phyloP scores from a whole-genome alignment of 1,139 yeast genomes.

The Sugiyamaella neomexicana region DNA sequence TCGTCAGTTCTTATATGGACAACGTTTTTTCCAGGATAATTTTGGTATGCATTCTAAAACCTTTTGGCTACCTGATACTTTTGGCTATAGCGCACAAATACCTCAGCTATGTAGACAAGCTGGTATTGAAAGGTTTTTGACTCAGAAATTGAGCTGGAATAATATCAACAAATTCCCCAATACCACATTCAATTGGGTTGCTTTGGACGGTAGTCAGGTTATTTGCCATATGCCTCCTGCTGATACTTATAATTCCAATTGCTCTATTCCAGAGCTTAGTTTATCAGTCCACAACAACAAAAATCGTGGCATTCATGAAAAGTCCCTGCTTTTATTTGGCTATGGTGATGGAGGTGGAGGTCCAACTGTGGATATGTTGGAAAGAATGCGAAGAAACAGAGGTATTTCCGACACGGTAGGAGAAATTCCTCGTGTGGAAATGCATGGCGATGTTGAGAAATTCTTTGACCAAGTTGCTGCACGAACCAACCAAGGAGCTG shows the following conservation, averaged over 20 bases:
- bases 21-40: conserved; percentile 71
- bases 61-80: conserved; percentile 95
- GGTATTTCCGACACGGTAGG: conserved; percentile 83
- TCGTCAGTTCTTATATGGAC: conserved; percentile 89
- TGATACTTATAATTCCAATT: conserved; percentile 91
- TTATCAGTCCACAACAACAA: conserved; percentile 79
- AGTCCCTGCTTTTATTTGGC: conserved; percentile 77
- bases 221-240: conserved; percentile 97
- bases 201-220: conserved; percentile 88
- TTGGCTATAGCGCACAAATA: conserved; percentile 90
- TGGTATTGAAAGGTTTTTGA: conserved; percentile 77
- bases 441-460: conserved; percentile 73
- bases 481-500: conserved; percentile 61
- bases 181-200: conserved; percentile 93
- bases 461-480: conserved; percentile 68
- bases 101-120: conserved; percentile 88
- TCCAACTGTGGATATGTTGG: conserved; percentile 89
- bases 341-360: conserved; percentile 99
- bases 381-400: conserved; percentile 84
- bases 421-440: conserved; percentile 71
- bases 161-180: conserved; percentile 88
- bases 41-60: conserved; percentile 64
- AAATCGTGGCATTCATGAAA: conserved; percentile 71
- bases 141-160: conserved; percentile 94
- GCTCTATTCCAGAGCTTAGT: conserved; percentile 85